Base-by-base conservation (phyloP, 225 moss, liverwort and hornwort species). In the Ulota crispa region DNA sequence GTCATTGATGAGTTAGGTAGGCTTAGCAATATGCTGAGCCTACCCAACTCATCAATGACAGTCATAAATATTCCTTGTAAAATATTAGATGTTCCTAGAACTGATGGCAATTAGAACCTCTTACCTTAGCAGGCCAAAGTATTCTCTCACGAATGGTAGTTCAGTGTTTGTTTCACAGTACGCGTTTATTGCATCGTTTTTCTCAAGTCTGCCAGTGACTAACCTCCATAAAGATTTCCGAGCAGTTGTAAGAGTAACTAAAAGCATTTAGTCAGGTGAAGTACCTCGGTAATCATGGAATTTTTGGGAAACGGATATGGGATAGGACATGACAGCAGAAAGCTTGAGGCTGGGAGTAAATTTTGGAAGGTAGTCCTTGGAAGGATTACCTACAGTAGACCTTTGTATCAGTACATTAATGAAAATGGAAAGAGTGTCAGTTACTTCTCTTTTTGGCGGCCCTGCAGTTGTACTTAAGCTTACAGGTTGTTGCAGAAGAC, bases 241-340 rank as follows among this genome's bases (percentile, higher is more conserved):
- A 41, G 23, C n/a, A 64, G 74, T 36, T 86, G 79, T 75, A 83
- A 80, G 81, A 73, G 81, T 47, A 76, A 81, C 77, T 73, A 72
- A 77, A 72, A 63, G 62, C 84, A 45, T 54, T 54, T 59, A 68
- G 83, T 84, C 78, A 84, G 78, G 57, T 57, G 56, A 28, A 54
- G 87, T 81, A 81, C 87, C 64, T 81, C 69, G 74, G 64, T 81
- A 87, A 84, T 87, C 87, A 87, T 87, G 81, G 78, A 81, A 81
- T 70, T 78, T 87, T 78, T 34, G 78, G 75, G 78, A 70, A 39
- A 64, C 74, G 78, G 57, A 75, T 64, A 74, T 31, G 10, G 26
- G 45, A 54, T 62, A 28, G 57, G 81, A 68, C 87, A 81, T 76
- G 56, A 76, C 39, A 77, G 72, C 78, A 68, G 63, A 80, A 68